phyloP scores from a whole-genome alignment of 805 yeast species.

The Candida pini region DNA sequence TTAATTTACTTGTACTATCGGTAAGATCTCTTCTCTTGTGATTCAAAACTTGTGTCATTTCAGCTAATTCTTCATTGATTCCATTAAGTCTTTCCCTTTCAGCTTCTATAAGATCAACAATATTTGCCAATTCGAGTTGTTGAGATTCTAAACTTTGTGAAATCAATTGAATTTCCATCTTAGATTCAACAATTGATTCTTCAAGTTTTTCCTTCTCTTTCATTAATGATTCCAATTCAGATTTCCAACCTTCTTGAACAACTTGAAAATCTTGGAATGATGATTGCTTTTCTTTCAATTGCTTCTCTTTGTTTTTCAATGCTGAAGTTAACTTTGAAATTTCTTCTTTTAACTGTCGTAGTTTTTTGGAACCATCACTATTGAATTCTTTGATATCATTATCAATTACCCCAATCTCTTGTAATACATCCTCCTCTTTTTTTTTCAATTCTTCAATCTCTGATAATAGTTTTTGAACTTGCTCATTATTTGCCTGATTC shows the following conservation, averaged over 20 bases:
- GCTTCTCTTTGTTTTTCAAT: slow-evolving; percentile 31
- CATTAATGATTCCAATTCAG: slow-evolving; percentile 45
- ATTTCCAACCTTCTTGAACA: slow-evolving; percentile 60
- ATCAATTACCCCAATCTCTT: slow-evolving; percentile 51
- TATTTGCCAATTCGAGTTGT: slow-evolving; percentile 20
- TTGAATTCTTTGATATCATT: slow-evolving; percentile 79
- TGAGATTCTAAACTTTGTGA: slow-evolving; percentile 26
- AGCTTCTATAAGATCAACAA: slow-evolving; percentile 36
- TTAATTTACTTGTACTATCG: slow-evolving; percentile 43
- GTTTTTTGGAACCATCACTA: slow-evolving; percentile 72
- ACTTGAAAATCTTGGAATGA: slow-evolving; percentile 58
- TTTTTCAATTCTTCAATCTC: slow-evolving; percentile 33
- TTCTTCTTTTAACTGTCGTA: slow-evolving; percentile 57
- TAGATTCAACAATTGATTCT: slow-evolving; percentile 30
- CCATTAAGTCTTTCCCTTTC: slow-evolving; percentile 60
- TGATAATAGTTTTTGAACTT: slow-evolving; percentile 37
- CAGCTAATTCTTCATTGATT: slow-evolving; percentile 70
- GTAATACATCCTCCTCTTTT: slow-evolving; percentile 27
- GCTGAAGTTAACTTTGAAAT: slow-evolving; percentile 35
- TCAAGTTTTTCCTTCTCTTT: slow-evolving; percentile 37
- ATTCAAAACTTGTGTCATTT: slow-evolving; percentile 43
- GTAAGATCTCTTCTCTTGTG: slow-evolving; percentile 38
- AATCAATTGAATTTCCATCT: slow-evolving; percentile 19
- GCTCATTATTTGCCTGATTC: slow-evolving; percentile 39
- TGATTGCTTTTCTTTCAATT: slow-evolving; percentile 42